A percentile compares a stretch with the other conserved stretches of the same genome.
These are phyloP conservation scores for Exserohilum rostratum DNA, from an alignment of 2,329 filamentous ascomycete species.

Conservation along the genomic window DNA sequence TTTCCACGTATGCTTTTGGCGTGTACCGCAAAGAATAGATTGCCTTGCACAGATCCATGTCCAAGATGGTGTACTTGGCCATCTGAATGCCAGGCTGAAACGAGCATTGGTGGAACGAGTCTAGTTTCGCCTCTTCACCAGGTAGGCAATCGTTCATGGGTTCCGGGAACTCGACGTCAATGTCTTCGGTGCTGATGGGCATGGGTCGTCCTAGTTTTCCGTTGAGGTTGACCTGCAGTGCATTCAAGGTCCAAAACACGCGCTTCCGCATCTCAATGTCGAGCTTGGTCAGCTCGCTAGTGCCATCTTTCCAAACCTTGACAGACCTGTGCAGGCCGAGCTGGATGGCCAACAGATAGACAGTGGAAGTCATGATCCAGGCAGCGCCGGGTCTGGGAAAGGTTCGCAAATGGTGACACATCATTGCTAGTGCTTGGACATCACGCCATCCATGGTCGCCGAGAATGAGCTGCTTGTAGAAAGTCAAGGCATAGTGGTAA, in stretches of 20 bases:
- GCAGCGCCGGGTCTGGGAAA: slow-evolving; percentile 81
- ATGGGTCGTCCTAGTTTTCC: slow-evolving; percentile 80
- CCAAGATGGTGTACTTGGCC: slow-evolving; percentile 69
- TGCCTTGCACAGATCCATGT: slow-evolving; percentile 75
- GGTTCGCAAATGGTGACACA: slow-evolving; percentile 73
- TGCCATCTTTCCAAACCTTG: slow-evolving; percentile 60
- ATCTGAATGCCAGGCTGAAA: slow-evolving; percentile 71
- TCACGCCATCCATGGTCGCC: slow-evolving; percentile 68
- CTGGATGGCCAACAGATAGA: slow-evolving; percentile 73
- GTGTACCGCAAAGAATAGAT: slow-evolving; percentile 74
- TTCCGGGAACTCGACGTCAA: slow-evolving; percentile 78
- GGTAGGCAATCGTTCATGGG: slow-evolving; percentile 73
- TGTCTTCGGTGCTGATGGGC: slow-evolving; percentile 73
- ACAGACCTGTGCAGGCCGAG: slow-evolving; percentile 76
- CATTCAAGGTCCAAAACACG: slow-evolving; percentile 75
- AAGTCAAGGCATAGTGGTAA: slow-evolving; percentile 75
- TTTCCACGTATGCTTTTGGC: slow-evolving; percentile 66
- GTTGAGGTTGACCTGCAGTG: slow-evolving; percentile 70
- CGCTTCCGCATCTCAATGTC: slow-evolving; percentile 79
- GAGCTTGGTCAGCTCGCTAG: slow-evolving; percentile 57
- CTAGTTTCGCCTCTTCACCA: slow-evolving; percentile 57
- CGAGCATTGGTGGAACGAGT: slow-evolving; percentile 62
- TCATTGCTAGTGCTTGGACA: slow-evolving; percentile 74
- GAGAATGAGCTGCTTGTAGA: slow-evolving; percentile 68
- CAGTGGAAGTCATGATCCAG: slow-evolving; percentile 69